Percentiles rank a stretch among this genome's conserved stretches.
Evolutionary conservation across 306 rosid genomes (phyloP).

Genomic region (Vigna angularis): DNA sequence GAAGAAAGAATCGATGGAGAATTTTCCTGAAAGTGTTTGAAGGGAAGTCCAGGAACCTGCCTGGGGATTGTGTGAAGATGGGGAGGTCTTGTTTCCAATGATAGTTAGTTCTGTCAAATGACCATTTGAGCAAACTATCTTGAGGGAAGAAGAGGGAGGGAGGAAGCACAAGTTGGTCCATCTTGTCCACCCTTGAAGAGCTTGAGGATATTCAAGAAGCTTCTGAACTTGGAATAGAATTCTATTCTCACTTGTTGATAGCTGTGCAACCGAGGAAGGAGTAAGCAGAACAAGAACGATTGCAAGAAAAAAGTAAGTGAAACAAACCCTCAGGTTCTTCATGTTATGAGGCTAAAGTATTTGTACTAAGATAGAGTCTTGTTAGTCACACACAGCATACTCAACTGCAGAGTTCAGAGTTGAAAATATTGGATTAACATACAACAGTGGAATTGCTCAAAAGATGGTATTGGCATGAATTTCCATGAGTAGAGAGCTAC

Average conservation of each 20-base stretch:
- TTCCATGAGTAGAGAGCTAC: conserved; percentile 23
- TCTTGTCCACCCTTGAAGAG: conserved; percentile 75
- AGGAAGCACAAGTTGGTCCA: conserved; percentile 90
- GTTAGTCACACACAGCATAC: background rate
- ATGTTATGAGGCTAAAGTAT: conserved; percentile 44
- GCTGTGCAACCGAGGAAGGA: conserved; percentile 62
- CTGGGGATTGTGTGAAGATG: conserved; percentile 47
- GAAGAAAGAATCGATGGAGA: conserved; percentile 82
- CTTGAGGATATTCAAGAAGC: conserved; percentile 78
- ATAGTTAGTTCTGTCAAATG: conserved; percentile 68
- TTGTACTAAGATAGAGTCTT: conserved; percentile 12
- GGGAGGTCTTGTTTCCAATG: conserved; percentile 65
- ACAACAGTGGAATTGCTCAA: conserved; percentile 11
- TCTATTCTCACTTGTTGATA: conserved; percentile 61
- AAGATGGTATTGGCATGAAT: conserved; percentile 20
- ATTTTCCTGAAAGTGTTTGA: conserved; percentile 63
- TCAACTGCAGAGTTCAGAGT: background rate
- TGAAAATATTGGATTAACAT: conserved; percentile 11
- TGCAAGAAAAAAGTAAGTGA: conserved; percentile 49
- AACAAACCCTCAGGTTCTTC: conserved; percentile 55
- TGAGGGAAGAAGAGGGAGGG: conserved; percentile 71
- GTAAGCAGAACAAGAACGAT: conserved; percentile 50
- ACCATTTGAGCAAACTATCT: conserved; percentile 66
- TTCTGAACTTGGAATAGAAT: conserved; percentile 71
- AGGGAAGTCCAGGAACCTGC: conserved; percentile 36